Base-by-base conservation (phyloP, 148 eudicot genomes). In the Gaultheria prostrata region DNA sequence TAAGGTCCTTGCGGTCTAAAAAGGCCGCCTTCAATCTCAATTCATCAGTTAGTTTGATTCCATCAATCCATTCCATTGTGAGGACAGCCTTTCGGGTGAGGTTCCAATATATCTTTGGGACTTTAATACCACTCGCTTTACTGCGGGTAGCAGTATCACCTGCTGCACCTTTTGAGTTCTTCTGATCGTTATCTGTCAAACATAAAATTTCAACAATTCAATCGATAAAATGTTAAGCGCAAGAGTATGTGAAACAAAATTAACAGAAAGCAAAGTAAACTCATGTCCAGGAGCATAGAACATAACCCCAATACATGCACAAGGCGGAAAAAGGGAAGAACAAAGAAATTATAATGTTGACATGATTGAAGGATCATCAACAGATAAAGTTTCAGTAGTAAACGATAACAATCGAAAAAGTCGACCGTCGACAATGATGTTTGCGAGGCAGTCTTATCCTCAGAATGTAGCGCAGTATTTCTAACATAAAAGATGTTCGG, bases 1-100 rank as follows among this genome's bases (percentile, higher is more conserved):
- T 89, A 75, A 97, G 94, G 86, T 93, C 90, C 87, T 91, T 97
- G 20, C 95, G 90, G 48, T 92, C 91, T 61, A 97, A 86, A 54
- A 72, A 86, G 71, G 91, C 93, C 81, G 88, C 81, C 51, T 90
- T 88, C 77, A 97, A 85, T 39, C 92, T 85, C 50, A 81, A 80
- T 84, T 91, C 95, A 90, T 97, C 92, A 4, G 95, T 97, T 63
- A 97, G 97, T 86, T 97, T 97, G 57, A 94, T 94, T 86, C 99
- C 99, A 87, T 97, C 91, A 75, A 97, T 85, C 99, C 99, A 97
- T 90, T 94, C 99, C 98, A 97, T 93, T 17, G 99, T 97, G 50
- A 97, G 95, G 83, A 97, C 98, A 61, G 90, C 92, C 87, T 91
- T 93, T 32, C 99, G 91, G 39, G 99, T 97, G 83, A 93, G 86